Conservation (phyloP, 345 rosid species). For the Isatis tinctoria region DNA sequence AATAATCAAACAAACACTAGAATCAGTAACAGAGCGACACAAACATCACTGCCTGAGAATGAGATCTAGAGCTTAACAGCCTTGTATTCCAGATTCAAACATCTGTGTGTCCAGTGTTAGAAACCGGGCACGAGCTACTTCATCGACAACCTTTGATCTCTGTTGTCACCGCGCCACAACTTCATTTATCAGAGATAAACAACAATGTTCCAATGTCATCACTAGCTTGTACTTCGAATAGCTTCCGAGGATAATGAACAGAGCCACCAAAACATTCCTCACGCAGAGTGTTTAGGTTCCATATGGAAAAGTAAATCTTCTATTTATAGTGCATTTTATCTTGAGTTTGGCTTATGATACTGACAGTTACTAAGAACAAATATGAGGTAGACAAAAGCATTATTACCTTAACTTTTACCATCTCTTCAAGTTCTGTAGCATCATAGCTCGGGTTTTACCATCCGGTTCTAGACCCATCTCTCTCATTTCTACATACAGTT, state of each 20-base stretch:
- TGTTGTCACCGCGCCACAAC: not conserved
- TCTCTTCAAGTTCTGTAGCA: conserved; percentile 60
- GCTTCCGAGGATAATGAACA: not conserved
- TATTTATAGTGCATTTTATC: not conserved
- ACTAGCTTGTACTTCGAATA: not conserved
- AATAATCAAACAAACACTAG: not conserved
- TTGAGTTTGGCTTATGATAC: not conserved
- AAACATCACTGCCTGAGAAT: not conserved
- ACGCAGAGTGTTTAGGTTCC: not conserved
- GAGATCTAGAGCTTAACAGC: not conserved
- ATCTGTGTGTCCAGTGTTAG: not conserved
- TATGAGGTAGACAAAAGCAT: not conserved
- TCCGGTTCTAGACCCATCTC: conserved; percentile 55
- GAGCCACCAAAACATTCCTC: not conserved
- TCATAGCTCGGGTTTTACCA: conserved; percentile 67
- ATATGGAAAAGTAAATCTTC: not conserved
- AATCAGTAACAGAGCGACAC: not conserved
- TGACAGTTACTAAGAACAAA: not conserved
- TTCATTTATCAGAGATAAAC: not conserved
- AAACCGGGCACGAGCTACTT: not conserved
- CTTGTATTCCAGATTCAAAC: not conserved
- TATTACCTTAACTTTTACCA: not conserved
- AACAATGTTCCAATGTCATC: not conserved
- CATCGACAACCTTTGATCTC: not conserved
- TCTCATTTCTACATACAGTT: conserved; percentile 54